These are phyloP conservation scores for Rhodosporidiobolus odoratus DNA, from an alignment of 768 basidiomycete species.

Conservation along the genomic window DNA sequence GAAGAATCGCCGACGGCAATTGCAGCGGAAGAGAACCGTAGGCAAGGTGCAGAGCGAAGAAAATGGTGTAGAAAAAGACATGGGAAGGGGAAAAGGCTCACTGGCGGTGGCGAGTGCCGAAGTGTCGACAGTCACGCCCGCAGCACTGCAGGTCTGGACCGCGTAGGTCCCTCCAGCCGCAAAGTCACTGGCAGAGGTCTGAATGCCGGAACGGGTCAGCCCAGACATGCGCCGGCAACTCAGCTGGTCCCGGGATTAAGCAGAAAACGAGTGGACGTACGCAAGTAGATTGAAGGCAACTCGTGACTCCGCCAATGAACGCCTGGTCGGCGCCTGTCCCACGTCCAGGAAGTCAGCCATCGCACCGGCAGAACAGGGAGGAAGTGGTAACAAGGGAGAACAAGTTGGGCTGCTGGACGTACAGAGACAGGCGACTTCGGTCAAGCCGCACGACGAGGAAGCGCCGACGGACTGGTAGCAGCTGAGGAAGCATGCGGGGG, in stretches of 20 bases:
- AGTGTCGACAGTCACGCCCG: neutral
- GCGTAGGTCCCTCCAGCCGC: neutral
- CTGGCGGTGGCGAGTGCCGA: neutral
- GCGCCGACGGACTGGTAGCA: neutral
- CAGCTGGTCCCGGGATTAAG: neutral
- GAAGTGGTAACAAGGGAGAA: too few relatives aligned
- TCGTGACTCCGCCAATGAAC: neutral
- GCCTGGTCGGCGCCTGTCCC: neutral
- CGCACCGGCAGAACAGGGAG: too few relatives aligned
- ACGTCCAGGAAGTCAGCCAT: neutral
- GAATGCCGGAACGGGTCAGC: neutral
- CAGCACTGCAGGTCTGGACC: neutral
- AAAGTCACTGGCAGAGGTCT: neutral
- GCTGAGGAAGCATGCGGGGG: constrained; percentile 10
- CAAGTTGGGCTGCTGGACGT: neutral
- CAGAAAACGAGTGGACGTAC: neutral
- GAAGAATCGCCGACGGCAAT: neutral
- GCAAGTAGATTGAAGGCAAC: constrained; percentile 1
- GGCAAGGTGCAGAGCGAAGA: neutral
- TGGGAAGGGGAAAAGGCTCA: too few relatives aligned
- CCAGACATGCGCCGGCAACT: neutral
- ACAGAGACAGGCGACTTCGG: constrained; percentile 12
- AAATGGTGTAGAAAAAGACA: neutral
- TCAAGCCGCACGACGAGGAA: constrained; percentile 2
- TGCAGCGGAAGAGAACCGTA: neutral